Conservation (phyloP, 768 basidiomycete species). For the Dictyophora rubrovolvata region DNA sequence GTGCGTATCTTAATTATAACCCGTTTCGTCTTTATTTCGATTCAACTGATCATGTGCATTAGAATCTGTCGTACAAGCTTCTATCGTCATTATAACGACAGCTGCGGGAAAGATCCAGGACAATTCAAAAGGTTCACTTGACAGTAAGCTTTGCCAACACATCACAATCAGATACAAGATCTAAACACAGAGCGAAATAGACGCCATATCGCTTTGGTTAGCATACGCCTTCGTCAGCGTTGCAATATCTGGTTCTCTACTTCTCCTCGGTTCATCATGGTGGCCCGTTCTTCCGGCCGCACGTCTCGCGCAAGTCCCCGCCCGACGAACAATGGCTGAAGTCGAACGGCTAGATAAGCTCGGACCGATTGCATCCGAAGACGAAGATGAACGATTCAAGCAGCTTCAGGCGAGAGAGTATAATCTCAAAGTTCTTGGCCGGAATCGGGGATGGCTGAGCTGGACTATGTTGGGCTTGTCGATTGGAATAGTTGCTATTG, state of each 20-base stretch:
- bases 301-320: conserved; percentile 28
- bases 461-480: conserved; percentile 18
- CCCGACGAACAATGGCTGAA: conserved; percentile 20
- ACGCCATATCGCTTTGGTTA: conserved; percentile 29
- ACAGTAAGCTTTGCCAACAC: neutral
- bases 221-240: conserved; percentile 29
- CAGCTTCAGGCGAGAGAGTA: conserved; percentile 19
- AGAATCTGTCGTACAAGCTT: conserved; percentile 34
- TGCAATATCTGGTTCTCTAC: conserved; percentile 24
- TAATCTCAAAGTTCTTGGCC: conserved; percentile 23
- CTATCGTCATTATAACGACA: conserved; percentile 33
- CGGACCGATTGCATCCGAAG: neutral
- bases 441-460: conserved; percentile 7
- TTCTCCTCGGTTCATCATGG: conserved; percentile 14
- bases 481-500: conserved; percentile 24
- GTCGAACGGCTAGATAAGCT: conserved; percentile 20
- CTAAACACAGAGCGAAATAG: neutral
- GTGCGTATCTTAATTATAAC: conserved; percentile 1
- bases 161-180: neutral
- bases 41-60: neutral
- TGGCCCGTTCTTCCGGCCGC: conserved; percentile 25
- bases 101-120: conserved; percentile 33
- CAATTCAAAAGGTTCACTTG: conserved; percentile 13
- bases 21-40: no score
- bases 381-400: conserved; percentile 13